Evolutionary conservation across 805 yeast species (phyloP).

Genomic region (Saccharomycopsis sp.): DNA sequence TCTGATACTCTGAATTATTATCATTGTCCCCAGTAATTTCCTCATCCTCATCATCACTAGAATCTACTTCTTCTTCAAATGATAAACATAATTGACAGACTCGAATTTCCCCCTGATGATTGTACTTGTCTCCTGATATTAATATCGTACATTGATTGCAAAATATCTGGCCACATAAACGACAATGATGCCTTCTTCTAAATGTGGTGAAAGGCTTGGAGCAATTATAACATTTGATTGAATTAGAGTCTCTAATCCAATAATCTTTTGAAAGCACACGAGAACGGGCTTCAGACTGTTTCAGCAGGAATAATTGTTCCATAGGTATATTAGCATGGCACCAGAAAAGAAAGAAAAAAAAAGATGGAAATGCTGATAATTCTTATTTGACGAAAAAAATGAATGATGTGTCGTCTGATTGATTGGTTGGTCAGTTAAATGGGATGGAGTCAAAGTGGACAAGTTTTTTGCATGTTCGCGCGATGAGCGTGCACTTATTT

Average conservation of each 20-base stretch:
- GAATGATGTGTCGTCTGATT: too few species aligned
- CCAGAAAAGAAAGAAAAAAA: too few species aligned
- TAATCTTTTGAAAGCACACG: constrained; percentile 52
- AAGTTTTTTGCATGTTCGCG: too few species aligned
- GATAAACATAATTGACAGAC: constrained; percentile 70
- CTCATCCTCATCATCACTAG: constrained; percentile 34
- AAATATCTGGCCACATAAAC: constrained; percentile 94
- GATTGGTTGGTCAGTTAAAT: too few species aligned
- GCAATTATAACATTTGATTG: constrained; percentile 80
- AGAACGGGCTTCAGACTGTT: too few species aligned
- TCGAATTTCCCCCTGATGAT: constrained; percentile 60
- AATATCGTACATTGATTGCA: constrained; percentile 77
- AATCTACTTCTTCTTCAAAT: constrained; percentile 63
- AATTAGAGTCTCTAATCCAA: constrained; percentile 95
- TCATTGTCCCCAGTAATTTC: constrained; percentile 18
- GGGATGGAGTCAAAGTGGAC: too few species aligned
- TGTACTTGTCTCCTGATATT: constrained; percentile 57
- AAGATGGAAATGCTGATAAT: too few species aligned
- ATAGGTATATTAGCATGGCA: too few species aligned
- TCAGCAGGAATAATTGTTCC: too few species aligned
- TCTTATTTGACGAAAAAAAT: too few species aligned
- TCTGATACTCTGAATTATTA: constrained; percentile 10
- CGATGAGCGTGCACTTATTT: too few species aligned
- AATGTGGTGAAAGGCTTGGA: constrained; percentile 75
- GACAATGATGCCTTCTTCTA: constrained; percentile 88